Evolutionary conservation across 1,284 basidiomycete species (phyloP), one percentile per base, ranked within the genome.

Genomic region (Ustilago cynodontis): DNA sequence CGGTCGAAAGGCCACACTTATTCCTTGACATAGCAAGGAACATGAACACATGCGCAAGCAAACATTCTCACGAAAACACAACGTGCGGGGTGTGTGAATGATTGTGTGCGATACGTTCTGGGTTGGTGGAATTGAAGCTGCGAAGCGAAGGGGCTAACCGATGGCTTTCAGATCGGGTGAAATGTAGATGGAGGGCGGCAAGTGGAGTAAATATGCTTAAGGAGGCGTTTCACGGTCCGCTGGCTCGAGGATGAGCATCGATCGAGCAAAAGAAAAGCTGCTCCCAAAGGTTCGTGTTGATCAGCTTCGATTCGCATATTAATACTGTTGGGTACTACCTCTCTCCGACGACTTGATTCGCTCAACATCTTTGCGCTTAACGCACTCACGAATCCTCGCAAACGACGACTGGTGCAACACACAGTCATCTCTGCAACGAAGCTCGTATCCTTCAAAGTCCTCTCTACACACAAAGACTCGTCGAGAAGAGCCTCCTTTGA

Each of bases 1-100:
- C 24, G 70, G 65, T 72, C 65, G 70, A 51, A 64, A 50, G 65
- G 58, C 57, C 63, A 59, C 4, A 43, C 20, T 33, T 35, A 33
- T 57, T 51, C 28, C 28, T 58, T 56, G 39, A 47, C 45, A 51
- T 59, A 51, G 52, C 22, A 58, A 54, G 47, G 26, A 53, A 50
- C 52, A 26, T 37, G 49, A 60, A 63, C 70, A 65, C 45, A 72
- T 71, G 70, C 70, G 70, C 54, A 63, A 72, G 65, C 70, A 51
- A 45, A 8, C 26, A 56, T 64, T 57, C 60, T 72, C 63, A 65
- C 63, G 59, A 71, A 58, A 37, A 13, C 20, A 49, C 11, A 7
- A 11, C 26, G 8, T 29, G 22, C 14, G 10, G 7, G n/a, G 20
- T 7, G 16, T 54, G n/a, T 29, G 22, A 13, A 22, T 55, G 54